Evolutionary conservation across 2,329 filamentous ascomycete genomes (phyloP), one percentile per base, ranked within the genome.

Genomic region (Aspergillus pseudonomiae): DNA sequence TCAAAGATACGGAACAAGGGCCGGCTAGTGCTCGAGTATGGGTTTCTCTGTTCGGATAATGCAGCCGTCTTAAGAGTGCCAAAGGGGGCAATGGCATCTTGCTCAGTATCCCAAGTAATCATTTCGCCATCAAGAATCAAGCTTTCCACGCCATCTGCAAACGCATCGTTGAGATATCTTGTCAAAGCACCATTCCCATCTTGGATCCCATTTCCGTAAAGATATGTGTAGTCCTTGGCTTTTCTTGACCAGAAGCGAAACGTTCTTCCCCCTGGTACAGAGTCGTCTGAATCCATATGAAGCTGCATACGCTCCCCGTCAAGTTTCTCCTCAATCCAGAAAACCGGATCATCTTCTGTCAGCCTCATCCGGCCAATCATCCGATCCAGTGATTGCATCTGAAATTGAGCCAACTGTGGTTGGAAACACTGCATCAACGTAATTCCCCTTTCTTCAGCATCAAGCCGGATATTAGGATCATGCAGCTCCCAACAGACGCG

Each of bases 251-350:
- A 99, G 77, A 96, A 99, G 36, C 83, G 84, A 75, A 98, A 97
- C 24, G 82, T 83, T 61, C 84, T 88, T 0, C 92, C 92, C 0
- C 93, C 93, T 0, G 87, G 85, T 0, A 88, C 80, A 0, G 77
- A 79, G 4, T 88, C 81, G 68, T 97, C 92, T 62, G 91, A 84
- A 14, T 87, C 78, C 91, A 98, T 94, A 77, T 99, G 95, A 75
- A 99, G 85, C 77, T 99, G 95, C 90, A 99, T 97, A 30, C 95
- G 88, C 79, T 99, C 95, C 1, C 95, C 95, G 70, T 99, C 95
- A 10, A 99, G 83, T 78, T 99, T 99, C 79, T 99, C 95, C 77
- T 99, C 95, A 55, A 98, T 95, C 93, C 94, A 98, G 73, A 96
- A 99, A 10, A 91, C 88, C 0, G 85, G 82, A 59, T 96, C 89